Evolutionary conservation across 305 asterid genomes (phyloP).

Genomic region (Striga hermonthica): DNA sequence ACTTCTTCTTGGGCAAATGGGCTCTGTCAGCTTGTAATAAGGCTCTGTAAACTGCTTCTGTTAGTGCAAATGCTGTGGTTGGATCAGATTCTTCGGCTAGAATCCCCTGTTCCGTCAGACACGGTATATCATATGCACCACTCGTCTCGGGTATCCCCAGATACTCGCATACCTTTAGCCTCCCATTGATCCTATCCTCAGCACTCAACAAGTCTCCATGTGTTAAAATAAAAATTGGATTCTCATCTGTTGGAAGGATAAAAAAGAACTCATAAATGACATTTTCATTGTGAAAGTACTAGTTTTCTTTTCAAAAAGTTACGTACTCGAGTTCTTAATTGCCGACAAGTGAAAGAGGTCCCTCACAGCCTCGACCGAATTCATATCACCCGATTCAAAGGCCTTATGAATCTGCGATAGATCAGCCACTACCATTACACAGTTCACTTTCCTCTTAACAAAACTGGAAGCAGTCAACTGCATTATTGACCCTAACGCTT

Average conservation of each 20-base stretch:
- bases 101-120: constrained; percentile 60
- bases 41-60: constrained; percentile 61
- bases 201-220: constrained; percentile 52
- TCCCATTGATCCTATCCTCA: constrained; percentile 49
- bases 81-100: constrained; percentile 59
- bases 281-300: too few relatives aligned
- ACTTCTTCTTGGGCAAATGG: constrained; percentile 47
- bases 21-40: constrained; percentile 57
- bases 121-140: constrained; percentile 61
- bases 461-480: constrained; percentile 32
- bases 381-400: constrained; percentile 47
- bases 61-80: constrained; percentile 52
- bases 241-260: constrained; percentile 61
- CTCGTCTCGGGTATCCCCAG: constrained; percentile 54
- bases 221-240: constrained; percentile 60
- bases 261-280: too few relatives aligned
- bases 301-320: too few relatives aligned
- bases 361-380: constrained; percentile 43
- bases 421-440: constrained; percentile 61
- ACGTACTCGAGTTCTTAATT: constrained; percentile 46
- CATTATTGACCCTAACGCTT: not conserved
- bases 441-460: constrained; percentile 52
- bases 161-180: constrained; percentile 49
- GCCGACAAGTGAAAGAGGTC: constrained; percentile 44
- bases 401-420: constrained; percentile 45